Conservation (phyloP, 192 early-diverging fungal genomes). For the Backusella sp. region DNA sequence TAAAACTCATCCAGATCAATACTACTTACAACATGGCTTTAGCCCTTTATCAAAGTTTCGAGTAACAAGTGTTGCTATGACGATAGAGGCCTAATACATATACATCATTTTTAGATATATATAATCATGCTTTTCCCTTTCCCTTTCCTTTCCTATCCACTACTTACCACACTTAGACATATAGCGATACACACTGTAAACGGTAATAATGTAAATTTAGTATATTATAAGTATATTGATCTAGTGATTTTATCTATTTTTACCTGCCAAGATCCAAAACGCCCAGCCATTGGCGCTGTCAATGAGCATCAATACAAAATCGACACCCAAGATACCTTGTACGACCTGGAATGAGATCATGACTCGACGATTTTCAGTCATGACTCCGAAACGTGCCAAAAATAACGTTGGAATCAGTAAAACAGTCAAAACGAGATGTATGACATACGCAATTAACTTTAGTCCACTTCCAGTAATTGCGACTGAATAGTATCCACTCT, state of each 20-base stretch:
- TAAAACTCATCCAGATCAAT: background rate
- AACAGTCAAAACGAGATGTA: conserved; percentile 20
- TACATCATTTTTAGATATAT: background rate
- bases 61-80: conserved; percentile 4
- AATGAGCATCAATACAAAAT: conserved; percentile 14
- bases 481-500: conserved; percentile 10
- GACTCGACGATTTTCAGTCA: conserved; percentile 9
- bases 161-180: conserved; percentile 15
- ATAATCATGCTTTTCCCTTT: background rate
- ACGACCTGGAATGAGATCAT: conserved; percentile 13
- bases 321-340: conserved; percentile 3
- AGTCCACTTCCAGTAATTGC: background rate
- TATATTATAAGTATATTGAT: background rate
- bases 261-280: conserved; percentile 26
- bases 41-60: conserved; percentile 19
- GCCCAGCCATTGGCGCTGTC: conserved; percentile 17
- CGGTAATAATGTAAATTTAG: background rate
- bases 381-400: conserved; percentile 18
- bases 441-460: conserved; percentile 13
- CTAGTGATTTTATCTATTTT: background rate
- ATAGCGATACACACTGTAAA: conserved; percentile 15
- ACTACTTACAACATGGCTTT: conserved; percentile 20
- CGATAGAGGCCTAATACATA: background rate
- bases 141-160: background rate
- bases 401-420: conserved; percentile 15